Evolutionary conservation across 768 basidiomycete species (phyloP).

Genomic region (Psilocybe subaeruginosa): DNA sequence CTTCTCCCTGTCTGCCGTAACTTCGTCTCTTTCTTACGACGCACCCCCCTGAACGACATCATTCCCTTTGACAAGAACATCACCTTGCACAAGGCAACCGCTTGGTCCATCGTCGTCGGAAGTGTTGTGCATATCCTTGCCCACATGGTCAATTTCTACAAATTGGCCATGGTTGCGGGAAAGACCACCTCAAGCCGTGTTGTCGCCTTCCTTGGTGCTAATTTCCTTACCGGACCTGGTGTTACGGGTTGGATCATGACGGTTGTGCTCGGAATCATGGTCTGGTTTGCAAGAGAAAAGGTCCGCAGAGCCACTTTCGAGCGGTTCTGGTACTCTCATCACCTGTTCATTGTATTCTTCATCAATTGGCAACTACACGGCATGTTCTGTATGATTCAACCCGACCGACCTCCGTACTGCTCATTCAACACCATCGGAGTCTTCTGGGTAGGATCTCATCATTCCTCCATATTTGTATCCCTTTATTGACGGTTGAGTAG

Average conservation of each 20-base stretch:
- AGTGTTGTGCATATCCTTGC: slow-evolving; percentile 77
- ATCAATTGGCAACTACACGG: slow-evolving; percentile 94
- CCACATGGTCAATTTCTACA: slow-evolving; percentile 85
- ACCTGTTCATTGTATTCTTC: slow-evolving; percentile 93
- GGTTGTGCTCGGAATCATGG: slow-evolving; percentile 71
- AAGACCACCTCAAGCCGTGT: slow-evolving; percentile 57
- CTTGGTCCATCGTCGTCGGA: slow-evolving; percentile 86
- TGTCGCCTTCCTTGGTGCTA: slow-evolving; percentile 72
- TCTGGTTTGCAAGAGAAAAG: slow-evolving; percentile 86
- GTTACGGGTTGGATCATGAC: slow-evolving; percentile 92
- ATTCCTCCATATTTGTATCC: slow-evolving; percentile 1
- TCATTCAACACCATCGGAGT: slow-evolving; percentile 85
- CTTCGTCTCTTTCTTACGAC: slow-evolving; percentile 87
- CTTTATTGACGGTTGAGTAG: slow-evolving; percentile 35
- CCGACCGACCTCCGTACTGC: slow-evolving; percentile 88
- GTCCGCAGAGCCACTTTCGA: slow-evolving; percentile 79
- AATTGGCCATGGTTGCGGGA: slow-evolving; percentile 61
- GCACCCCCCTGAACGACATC: slow-evolving; percentile 81
- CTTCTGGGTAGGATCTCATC: slow-evolving; percentile 77
- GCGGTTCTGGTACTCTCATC: slow-evolving; percentile 87
- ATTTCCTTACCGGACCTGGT: slow-evolving; percentile 84
- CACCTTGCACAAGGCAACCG: slow-evolving; percentile 88
- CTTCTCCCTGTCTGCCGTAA: slow-evolving; percentile 95
- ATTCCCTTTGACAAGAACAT: slow-evolving; percentile 96
- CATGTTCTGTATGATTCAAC: slow-evolving; percentile 96